Evolutionary conservation across 495 filamentous ascomycete species (phyloP).

Genomic region (Pyrenula aspistea): DNA sequence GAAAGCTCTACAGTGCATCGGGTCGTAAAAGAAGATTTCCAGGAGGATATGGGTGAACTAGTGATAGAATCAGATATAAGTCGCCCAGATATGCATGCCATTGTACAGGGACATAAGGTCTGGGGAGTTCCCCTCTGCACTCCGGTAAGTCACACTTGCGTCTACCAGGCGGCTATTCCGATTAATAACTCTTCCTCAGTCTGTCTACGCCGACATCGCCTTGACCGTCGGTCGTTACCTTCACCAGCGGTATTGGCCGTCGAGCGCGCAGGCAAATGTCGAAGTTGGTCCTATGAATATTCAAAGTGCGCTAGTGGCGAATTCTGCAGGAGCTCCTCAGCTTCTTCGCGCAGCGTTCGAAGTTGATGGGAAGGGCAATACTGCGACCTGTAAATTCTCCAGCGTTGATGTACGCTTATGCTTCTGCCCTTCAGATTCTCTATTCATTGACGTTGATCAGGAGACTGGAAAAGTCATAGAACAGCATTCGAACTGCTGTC

Average conservation of each 20-base stretch:
- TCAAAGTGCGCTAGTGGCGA: conserved; percentile 46
- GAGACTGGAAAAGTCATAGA: not conserved
- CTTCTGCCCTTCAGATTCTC: conserved; percentile 10
- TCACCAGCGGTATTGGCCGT: conserved; percentile 38
- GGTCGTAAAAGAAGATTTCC: conserved; percentile 23
- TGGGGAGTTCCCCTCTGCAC: conserved; percentile 28
- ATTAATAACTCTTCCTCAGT: not conserved
- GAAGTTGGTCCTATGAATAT: conserved; percentile 49
- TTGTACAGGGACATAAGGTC: conserved; percentile 26
- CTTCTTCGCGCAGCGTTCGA: conserved; percentile 30
- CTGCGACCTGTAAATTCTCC: conserved; percentile 15
- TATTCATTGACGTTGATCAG: not conserved
- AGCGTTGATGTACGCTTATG: conserved; percentile 25
- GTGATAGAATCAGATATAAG: conserved; percentile 24
- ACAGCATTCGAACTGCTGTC: not conserved
- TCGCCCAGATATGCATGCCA: conserved; percentile 20
- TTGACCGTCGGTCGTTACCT: conserved; percentile 18
- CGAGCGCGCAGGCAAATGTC: conserved; percentile 31
- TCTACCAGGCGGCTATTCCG: no score
- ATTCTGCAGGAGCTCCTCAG: conserved; percentile 27
- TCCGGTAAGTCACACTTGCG: conserved; percentile 9
- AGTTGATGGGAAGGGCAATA: conserved; percentile 23
- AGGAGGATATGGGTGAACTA: conserved; percentile 20
- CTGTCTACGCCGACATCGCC: conserved; percentile 15
- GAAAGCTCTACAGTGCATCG: conserved; percentile 27